Evolutionary conservation across 1,139 yeast genomes (phyloP).

Genomic region (Debaryomycetaceae sp.): DNA sequence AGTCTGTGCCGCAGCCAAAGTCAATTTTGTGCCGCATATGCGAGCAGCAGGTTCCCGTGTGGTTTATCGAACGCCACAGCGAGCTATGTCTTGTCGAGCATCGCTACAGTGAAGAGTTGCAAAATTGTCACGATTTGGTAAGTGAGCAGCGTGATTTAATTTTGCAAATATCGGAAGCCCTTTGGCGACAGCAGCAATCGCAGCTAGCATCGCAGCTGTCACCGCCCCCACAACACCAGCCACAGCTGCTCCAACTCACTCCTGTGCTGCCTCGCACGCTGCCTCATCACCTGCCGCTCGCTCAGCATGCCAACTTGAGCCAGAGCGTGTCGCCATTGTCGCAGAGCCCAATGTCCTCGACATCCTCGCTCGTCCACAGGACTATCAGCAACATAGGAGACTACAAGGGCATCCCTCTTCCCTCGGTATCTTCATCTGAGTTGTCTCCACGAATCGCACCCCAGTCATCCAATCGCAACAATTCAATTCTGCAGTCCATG

Average conservation of each 20-base stretch:
- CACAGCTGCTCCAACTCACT: constrained; percentile 5
- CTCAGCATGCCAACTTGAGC: constrained; percentile 13
- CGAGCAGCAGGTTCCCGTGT: constrained; percentile 85
- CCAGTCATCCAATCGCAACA: constrained; percentile 22
- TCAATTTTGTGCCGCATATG: constrained; percentile 86
- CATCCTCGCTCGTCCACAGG: constrained; percentile 15
- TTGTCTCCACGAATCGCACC: too few relatives aligned
- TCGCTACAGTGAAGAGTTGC: constrained; percentile 75
- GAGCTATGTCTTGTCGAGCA: constrained; percentile 87
- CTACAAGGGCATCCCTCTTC: constrained; percentile 60
- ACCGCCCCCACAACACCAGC: constrained; percentile 10
- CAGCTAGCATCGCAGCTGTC: constrained; percentile 8
- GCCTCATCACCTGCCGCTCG: constrained; percentile 5
- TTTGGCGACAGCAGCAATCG: constrained; percentile 21
- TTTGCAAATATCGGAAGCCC: constrained; percentile 37
- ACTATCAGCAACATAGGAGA: constrained; percentile 27
- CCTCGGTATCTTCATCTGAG: constrained; percentile 19
- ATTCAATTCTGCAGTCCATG: constrained; percentile 25
- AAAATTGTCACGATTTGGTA: constrained; percentile 69
- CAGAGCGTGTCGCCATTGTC: constrained; percentile 15
- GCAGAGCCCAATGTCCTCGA: constrained; percentile 15
- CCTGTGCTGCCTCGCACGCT: background rate
- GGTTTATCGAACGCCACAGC: constrained; percentile 94
- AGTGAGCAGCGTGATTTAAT: constrained; percentile 66
- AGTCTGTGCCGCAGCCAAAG: constrained; percentile 69